Conservation (phyloP, 78 protist genomes). For the Andalucia godoyi region DNA sequence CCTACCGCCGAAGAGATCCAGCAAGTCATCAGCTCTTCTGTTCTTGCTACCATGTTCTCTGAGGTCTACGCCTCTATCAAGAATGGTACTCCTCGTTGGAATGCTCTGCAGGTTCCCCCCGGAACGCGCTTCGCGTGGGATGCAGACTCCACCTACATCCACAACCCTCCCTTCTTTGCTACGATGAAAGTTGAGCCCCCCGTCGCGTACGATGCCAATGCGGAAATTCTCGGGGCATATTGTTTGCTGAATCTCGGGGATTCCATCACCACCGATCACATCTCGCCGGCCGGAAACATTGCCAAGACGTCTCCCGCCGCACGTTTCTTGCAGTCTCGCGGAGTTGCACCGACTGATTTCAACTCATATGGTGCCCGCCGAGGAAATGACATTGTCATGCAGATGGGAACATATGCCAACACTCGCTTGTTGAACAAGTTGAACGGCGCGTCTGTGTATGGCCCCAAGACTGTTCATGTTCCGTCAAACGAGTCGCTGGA, state of each 20-base stretch:
- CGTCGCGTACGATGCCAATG: background rate
- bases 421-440: constrained; percentile 49
- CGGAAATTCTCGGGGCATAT: constrained; percentile 33
- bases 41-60: constrained; percentile 49
- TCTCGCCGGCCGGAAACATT: constrained; percentile 51
- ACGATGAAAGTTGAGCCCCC: constrained; percentile 11
- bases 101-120: constrained; percentile 41
- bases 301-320: constrained; percentile 58
- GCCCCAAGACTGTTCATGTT: constrained; percentile 58
- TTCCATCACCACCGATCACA: constrained; percentile 74
- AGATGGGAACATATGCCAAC: constrained; percentile 75
- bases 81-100: constrained; percentile 65
- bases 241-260: constrained; percentile 70
- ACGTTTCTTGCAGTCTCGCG: constrained; percentile 34
- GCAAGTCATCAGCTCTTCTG: constrained; percentile 11
- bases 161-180: constrained; percentile 68
- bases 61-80: constrained; percentile 39
- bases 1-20: constrained; percentile 56
- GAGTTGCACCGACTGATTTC: constrained; percentile 54
- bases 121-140: constrained; percentile 68
- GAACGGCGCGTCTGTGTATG: constrained; percentile 28
- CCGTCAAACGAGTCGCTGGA: constrained; percentile 52
- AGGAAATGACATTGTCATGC: constrained; percentile 76
- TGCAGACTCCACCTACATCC: constrained; percentile 62
- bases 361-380: constrained; percentile 80